Evolutionary conservation across 805 yeast genomes (phyloP), one percentile per base, ranked within the genome.

Genomic region (Wickerhamiella cacticola): DNA sequence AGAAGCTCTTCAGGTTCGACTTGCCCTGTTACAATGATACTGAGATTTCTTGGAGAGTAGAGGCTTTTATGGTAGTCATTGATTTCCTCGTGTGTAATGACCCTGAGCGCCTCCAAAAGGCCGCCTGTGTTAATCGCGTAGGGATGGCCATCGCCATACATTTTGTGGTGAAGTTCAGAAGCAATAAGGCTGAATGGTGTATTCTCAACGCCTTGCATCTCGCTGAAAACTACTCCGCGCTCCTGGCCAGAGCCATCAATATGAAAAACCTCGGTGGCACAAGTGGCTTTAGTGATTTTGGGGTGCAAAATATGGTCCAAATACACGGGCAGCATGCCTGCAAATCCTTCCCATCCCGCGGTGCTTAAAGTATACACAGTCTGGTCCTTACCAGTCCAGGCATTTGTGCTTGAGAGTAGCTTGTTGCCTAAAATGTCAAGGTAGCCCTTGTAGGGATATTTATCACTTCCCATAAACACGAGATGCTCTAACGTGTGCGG

Each of bases 311-410:
- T 65, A 61, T 92, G 97, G 60, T 92, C 97, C 54, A 92, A 65
- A 61, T 89, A 92, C 2, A 87, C 80, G 0, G 98, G 97, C 25
- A 92, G 71, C 24, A 92, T 66, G 52, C 79, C 73, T 43, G 75
- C 76, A 65, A 92, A 92, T 1, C 96, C 97, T 49, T 84, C 85
- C 95, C 96, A 88, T 8, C 97, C 97, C 1, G 97, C 97, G 33
- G 94, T 79, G 7, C 82, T 74, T 48, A 92, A 69, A 2, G 96
- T 86, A 57, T 92, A 92, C 1, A 87, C 96, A 0, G 98, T 92
- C 60, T 85, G 94, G 64, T 92, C 97, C 3, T 92, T 85, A 0
- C 82, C 86, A 0, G 98, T 92, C 96, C 96, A 88, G 0, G 98
- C 98, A 60, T 92, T 92, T 0, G 97, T 92, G 4, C 78, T 72